phyloP scores from a whole-genome alignment of 768 basidiomycete genomes.

The Lactarius quietus region DNA sequence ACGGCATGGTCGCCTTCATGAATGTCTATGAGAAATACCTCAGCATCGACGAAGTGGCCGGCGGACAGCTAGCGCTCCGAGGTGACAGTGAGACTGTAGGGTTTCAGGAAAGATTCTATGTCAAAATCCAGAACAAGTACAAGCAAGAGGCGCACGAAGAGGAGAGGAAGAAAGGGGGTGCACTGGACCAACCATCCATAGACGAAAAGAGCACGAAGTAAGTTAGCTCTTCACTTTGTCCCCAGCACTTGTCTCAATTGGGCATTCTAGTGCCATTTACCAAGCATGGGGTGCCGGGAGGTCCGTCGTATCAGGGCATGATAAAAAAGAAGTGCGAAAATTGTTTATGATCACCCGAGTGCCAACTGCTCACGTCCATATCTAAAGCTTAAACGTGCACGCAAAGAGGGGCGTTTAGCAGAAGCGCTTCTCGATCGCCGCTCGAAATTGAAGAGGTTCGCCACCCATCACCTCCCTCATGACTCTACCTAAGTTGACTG shows the following conservation, averaged over 20 bases:
- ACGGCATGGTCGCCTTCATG: conserved; percentile 85
- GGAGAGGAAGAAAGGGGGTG: conserved; percentile 48
- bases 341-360: background rate
- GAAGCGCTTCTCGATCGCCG: conserved; percentile 78
- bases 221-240: conserved; percentile 38
- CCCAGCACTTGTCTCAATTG: conserved; percentile 5
- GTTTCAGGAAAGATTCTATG: conserved; percentile 82
- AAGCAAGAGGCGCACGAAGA: conserved; percentile 72
- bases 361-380: conserved; percentile 16
- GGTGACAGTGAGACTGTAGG: conserved; percentile 86
- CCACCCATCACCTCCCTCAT: background rate
- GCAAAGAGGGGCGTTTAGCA: conserved; percentile 74
- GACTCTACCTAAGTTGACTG: conserved; percentile 9
- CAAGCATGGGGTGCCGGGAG: conserved; percentile 86
- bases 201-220: conserved; percentile 78
- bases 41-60: conserved; percentile 80
- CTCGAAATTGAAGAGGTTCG: conserved; percentile 77
- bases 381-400: conserved; percentile 67
- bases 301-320: conserved; percentile 61
- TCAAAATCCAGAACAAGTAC: conserved; percentile 88
- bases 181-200: conserved; percentile 35
- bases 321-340: conserved; percentile 63
- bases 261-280: conserved; percentile 51
- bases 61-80: conserved; percentile 70
- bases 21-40: conserved; percentile 89